Conservation (phyloP, 495 filamentous ascomycete species). For the Apiosordaria backusii region DNA sequence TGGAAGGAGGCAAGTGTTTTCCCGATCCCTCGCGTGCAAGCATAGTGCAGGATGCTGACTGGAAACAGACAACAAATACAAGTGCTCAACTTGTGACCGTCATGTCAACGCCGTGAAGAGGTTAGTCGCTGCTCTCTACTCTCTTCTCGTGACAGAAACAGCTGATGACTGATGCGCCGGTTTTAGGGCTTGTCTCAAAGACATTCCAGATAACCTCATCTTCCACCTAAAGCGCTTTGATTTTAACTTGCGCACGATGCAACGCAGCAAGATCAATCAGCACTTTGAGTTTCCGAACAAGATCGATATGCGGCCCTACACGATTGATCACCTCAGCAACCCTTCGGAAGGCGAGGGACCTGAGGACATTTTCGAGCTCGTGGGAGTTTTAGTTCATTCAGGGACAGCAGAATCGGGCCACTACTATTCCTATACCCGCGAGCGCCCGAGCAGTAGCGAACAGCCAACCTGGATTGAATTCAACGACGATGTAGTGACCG, state of each 20-base stretch:
- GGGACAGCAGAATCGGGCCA: conserved; percentile 94
- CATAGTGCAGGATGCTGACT: too few relatives aligned
- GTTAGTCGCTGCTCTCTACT: conserved; percentile 41
- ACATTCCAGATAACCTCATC: conserved; percentile 90
- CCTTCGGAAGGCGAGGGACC: conserved; percentile 39
- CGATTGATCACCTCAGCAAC: conserved; percentile 76
- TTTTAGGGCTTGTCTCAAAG: conserved; percentile 88
- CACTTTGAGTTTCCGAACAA: conserved; percentile 78
- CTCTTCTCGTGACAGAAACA: background rate
- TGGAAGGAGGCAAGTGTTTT: too few relatives aligned
- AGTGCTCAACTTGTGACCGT: conserved; percentile 82
- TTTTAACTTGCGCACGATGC: conserved; percentile 80
- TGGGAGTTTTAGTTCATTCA: conserved; percentile 87
- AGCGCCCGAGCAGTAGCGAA: conserved; percentile 58
- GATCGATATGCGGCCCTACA: conserved; percentile 91
- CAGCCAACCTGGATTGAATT: conserved; percentile 77
- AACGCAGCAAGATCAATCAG: conserved; percentile 93
- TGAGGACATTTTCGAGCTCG: conserved; percentile 82
- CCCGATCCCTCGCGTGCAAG: too few relatives aligned
- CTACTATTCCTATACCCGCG: conserved; percentile 93
- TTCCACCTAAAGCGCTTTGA: conserved; percentile 98
- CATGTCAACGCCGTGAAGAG: conserved; percentile 94
- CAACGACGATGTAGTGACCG: conserved; percentile 78
- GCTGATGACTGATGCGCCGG: conserved; percentile 25
- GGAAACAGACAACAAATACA: conserved; percentile 99